phyloP scores from a whole-genome alignment of 2,329 filamentous ascomycete genomes.

The Fusarium circinatum region DNA sequence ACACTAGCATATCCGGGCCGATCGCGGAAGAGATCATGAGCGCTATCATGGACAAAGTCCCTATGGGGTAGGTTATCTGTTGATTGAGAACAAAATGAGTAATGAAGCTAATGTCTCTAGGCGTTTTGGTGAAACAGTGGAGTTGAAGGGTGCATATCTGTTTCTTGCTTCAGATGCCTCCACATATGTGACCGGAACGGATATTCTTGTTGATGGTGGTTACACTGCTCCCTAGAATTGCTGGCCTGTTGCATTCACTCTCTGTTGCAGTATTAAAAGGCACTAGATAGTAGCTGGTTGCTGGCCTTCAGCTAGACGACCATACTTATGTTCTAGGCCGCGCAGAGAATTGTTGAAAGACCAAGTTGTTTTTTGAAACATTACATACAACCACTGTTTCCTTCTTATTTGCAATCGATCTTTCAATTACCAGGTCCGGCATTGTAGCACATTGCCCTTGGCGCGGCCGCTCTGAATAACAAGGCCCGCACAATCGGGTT shows the following conservation, averaged over 20 bases:
- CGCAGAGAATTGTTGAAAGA: neutral
- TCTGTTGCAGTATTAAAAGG: too few relatives aligned
- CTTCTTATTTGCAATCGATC: neutral
- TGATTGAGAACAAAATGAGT: rapidly evolving
- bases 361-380: rapidly evolving
- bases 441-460: neutral
- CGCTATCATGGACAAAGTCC: neutral
- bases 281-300: too few relatives aligned
- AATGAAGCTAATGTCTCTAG: neutral
- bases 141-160: neutral
- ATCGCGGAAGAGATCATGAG: neutral
- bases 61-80: neutral
- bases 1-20: neutral
- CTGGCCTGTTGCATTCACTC: rapidly evolving
- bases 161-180: neutral
- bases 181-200: neutral
- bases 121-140: neutral
- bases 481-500: neutral
- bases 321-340: neutral
- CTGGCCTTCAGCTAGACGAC: neutral
- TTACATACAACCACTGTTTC: neutral
- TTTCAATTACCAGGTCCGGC: neutral
- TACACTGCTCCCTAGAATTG: neutral
- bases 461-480: neutral
- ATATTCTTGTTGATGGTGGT: neutral